Evolutionary conservation across 2,329 filamentous ascomycete genomes (phyloP).

Genomic region (Corynespora cassiicola): DNA sequence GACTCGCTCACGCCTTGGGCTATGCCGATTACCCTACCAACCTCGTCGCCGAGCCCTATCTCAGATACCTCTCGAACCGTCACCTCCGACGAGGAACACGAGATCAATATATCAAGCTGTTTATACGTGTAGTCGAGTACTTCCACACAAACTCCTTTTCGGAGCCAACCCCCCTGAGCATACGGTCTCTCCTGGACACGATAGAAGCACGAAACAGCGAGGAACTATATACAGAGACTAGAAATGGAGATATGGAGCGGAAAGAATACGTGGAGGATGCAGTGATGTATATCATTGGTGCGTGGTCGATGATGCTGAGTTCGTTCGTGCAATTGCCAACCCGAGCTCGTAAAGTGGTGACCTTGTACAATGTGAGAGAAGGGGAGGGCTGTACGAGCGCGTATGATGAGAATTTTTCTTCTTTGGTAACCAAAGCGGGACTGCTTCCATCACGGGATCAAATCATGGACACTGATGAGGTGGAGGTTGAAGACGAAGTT

Average conservation of each 20-base stretch:
- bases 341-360: slow-evolving; percentile 13
- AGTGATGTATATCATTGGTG: slow-evolving; percentile 24
- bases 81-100: slow-evolving; percentile 10
- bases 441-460: slow-evolving; percentile 11
- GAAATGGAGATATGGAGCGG: slow-evolving; percentile 6
- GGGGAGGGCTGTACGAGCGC: not conserved
- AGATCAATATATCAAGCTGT: slow-evolving; percentile 17
- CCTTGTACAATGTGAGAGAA: slow-evolving; percentile 10
- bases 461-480: not conserved
- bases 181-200: slow-evolving; percentile 1
- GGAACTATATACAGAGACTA: slow-evolving; percentile 13
- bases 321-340: slow-evolving; percentile 16
- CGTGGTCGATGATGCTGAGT: slow-evolving; percentile 23
- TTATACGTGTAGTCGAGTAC: slow-evolving; percentile 18
- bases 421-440: slow-evolving; percentile 12
- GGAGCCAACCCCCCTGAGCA: not conserved
- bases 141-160: slow-evolving; percentile 10
- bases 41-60: slow-evolving; percentile 17
- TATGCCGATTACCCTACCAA: slow-evolving; percentile 13
- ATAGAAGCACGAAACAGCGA: not conserved
- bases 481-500: slow-evolving; percentile 8
- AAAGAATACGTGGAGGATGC: slow-evolving; percentile 22
- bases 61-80: slow-evolving; percentile 25
- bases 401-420: slow-evolving; percentile 13
- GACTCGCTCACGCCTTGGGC: slow-evolving; percentile 18